These are phyloP conservation scores for Podaxis sp. DNA, from an alignment of 768 basidiomycete genomes.

Conservation along the genomic window DNA sequence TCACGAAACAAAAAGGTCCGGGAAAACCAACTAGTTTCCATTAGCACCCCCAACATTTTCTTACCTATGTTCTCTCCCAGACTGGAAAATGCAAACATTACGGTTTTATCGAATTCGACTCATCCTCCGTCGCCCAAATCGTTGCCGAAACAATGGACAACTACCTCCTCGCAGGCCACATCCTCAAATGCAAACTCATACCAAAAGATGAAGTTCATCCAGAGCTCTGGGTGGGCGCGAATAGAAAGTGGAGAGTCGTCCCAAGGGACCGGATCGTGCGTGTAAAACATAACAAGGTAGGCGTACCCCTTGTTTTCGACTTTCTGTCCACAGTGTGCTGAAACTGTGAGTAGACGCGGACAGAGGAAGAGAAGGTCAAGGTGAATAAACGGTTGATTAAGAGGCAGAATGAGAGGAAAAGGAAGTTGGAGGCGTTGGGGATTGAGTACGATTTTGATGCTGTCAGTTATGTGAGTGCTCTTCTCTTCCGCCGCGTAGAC, in stretches of 20 bases:
- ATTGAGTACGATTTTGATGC: constrained; percentile 85
- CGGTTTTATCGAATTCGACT: constrained; percentile 93
- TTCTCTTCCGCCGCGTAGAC: not conserved
- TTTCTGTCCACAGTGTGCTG: not conserved
- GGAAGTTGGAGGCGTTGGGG: constrained; percentile 74
- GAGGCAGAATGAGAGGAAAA: constrained; percentile 74
- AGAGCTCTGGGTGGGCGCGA: constrained; percentile 95
- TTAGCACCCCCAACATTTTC: not conserved
- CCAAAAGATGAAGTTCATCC: constrained; percentile 91
- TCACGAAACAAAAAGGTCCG: constrained; percentile 90
- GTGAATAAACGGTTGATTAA: constrained; percentile 69
- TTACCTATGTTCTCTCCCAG: constrained; percentile 36
- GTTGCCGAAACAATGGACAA: constrained; percentile 99
- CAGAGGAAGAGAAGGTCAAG: constrained; percentile 62
- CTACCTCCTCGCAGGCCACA: constrained; percentile 93
- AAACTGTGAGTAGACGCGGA: constrained; percentile 53
- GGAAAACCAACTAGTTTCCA: not conserved
- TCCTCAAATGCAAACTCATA: constrained; percentile 86
- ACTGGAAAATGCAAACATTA: constrained; percentile 97
- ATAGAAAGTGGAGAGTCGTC: constrained; percentile 82
- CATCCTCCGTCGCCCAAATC: constrained; percentile 85
- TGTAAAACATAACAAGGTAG: constrained; percentile 80
- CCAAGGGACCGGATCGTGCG: constrained; percentile 73
- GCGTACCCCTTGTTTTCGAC: not conserved
- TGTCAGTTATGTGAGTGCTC: constrained; percentile 75